A percentile compares a stretch with the other conserved stretches of the same genome.
Evolutionary conservation across 192 early-diverging fungal genomes (phyloP).

Genomic region (Lunasporangiospora selenospora): DNA sequence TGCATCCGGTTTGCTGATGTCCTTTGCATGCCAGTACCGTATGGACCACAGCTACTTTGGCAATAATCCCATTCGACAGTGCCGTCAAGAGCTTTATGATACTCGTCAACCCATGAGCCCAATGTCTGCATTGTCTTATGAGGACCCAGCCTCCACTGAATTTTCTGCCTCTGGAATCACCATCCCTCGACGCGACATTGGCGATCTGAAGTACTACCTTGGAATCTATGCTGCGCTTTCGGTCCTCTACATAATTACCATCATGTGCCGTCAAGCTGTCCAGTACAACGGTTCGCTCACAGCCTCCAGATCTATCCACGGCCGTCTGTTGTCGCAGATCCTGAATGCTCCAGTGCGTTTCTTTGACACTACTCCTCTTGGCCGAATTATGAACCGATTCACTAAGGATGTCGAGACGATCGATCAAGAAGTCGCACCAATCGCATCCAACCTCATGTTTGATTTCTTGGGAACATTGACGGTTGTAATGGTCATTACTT

Average conservation of each 20-base stretch:
- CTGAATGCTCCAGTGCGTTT: slow-evolving; percentile 45
- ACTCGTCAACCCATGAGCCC: slow-evolving; percentile 39
- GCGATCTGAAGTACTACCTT: slow-evolving; percentile 62
- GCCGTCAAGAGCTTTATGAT: slow-evolving; percentile 43
- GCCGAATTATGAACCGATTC: slow-evolving; percentile 81
- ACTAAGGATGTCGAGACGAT: slow-evolving; percentile 69
- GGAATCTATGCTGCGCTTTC: slow-evolving; percentile 63
- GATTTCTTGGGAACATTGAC: slow-evolving; percentile 44
- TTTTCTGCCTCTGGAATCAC: slow-evolving; percentile 15
- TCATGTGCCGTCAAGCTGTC: slow-evolving; percentile 48
- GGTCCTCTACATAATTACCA: slow-evolving; percentile 31
- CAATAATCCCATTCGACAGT: slow-evolving; percentile 25
- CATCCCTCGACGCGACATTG: slow-evolving; percentile 16
- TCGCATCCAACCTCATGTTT: slow-evolving; percentile 58
- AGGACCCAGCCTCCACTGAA: neutral
- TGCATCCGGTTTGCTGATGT: slow-evolving; percentile 33
- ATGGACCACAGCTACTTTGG: slow-evolving; percentile 43
- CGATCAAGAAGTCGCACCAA: slow-evolving; percentile 56
- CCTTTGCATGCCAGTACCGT: slow-evolving; percentile 48
- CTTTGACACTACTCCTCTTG: slow-evolving; percentile 79
- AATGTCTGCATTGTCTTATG: slow-evolving; percentile 17
- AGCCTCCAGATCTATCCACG: slow-evolving; percentile 68
- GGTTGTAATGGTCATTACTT: slow-evolving; percentile 43
- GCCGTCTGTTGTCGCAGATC: slow-evolving; percentile 58
- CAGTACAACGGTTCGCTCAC: slow-evolving; percentile 57